phyloP scores from a whole-genome alignment of 768 basidiomycete genomes.

The Boletellus ananiceps region DNA sequence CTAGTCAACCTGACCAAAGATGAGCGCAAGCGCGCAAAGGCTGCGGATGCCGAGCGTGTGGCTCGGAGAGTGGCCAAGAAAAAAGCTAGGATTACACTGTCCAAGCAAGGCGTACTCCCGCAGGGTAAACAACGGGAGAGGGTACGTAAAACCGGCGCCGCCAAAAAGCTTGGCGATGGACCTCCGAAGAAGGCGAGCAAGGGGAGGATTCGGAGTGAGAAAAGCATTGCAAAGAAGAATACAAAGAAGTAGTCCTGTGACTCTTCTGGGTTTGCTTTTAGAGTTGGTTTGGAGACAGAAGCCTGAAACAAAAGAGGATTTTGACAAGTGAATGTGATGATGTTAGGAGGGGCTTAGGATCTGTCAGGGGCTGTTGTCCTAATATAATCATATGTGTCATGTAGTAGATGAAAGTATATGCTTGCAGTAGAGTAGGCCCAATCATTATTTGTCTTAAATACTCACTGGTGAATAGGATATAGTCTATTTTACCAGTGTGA shows the following conservation, averaged over 20 bases:
- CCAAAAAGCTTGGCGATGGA: conserved; percentile 19
- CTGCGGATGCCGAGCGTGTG: conserved; percentile 72
- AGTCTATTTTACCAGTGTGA: too few species aligned
- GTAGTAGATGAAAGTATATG: too few species aligned
- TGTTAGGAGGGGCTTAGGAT: too few species aligned
- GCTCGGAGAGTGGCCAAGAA: conserved; percentile 89
- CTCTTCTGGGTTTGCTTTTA: not conserved
- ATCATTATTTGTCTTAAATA: too few species aligned
- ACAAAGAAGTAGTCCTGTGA: conserved; percentile 44
- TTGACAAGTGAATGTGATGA: too few species aligned
- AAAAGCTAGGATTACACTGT: conserved; percentile 58
- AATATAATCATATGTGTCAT: too few species aligned
- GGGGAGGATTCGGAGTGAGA: conserved; percentile 51
- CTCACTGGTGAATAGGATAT: too few species aligned
- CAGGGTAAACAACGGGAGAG: conserved; percentile 44
- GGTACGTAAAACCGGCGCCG: conserved; percentile 37
- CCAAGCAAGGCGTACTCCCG: conserved; percentile 34
- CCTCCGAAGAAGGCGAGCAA: conserved; percentile 32
- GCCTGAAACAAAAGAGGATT: too few species aligned
- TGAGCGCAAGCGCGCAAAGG: conserved; percentile 80
- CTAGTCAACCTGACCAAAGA: conserved; percentile 77
- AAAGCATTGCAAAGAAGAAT: conserved; percentile 51
- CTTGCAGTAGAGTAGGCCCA: too few species aligned
- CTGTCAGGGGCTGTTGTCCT: too few species aligned
- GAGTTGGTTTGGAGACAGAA: too few species aligned